Conservation (phyloP, 306 rosid genomes). For the Castanea mollissima region DNA sequence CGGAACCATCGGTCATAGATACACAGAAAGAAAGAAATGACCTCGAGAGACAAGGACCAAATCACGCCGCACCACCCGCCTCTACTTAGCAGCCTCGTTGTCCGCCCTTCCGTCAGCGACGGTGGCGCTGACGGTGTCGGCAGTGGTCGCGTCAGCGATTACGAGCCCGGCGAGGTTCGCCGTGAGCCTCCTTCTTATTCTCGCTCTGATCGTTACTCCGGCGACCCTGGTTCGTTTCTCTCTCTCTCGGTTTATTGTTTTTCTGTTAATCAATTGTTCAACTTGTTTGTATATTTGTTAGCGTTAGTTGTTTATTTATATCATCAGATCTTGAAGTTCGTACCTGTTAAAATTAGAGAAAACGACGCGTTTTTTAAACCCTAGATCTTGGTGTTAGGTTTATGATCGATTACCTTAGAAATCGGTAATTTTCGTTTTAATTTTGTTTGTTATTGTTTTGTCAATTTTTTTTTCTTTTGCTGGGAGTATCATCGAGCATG, state of each 20-base stretch:
- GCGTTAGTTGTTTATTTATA: background rate
- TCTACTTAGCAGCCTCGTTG: constrained; percentile 58
- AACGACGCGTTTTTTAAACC: background rate
- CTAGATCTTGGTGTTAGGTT: background rate
- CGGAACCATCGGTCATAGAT: background rate
- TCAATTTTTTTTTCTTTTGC: background rate
- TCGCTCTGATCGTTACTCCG: constrained; percentile 45
- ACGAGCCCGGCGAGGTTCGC: constrained; percentile 54
- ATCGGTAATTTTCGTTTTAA: background rate
- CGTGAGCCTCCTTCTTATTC: constrained; percentile 46
- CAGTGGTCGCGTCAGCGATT: constrained; percentile 44
- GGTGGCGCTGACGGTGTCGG: constrained; percentile 25
- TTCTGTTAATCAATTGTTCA: background rate
- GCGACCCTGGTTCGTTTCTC: constrained; percentile 43
- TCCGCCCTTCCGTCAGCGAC: constrained; percentile 46
- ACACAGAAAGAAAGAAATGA: constrained; percentile 20
- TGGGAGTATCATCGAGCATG: background rate
- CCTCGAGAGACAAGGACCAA: constrained; percentile 48
- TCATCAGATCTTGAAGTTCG: background rate
- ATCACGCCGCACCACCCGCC: constrained; percentile 49
- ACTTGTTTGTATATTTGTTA: background rate
- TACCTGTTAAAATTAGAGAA: background rate
- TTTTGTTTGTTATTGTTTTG: background rate
- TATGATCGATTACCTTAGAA: background rate
- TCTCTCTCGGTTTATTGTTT: background rate